Evolutionary conservation across 257 asterid genomes (phyloP).

Genomic region (Jaltomata sinuosa): DNA sequence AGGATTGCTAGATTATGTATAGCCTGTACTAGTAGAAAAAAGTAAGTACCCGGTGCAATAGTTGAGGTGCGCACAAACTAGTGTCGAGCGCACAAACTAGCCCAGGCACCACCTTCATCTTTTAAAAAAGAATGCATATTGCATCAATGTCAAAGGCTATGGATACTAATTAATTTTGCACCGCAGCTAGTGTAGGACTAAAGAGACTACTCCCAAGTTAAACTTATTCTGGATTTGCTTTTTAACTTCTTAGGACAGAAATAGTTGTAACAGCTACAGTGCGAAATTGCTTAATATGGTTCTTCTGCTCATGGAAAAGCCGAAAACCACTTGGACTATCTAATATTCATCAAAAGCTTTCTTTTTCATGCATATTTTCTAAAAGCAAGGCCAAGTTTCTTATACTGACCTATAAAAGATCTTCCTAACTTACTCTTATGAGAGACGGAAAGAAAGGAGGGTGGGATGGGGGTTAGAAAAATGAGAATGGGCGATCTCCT

Average conservation of each 20-base stretch:
- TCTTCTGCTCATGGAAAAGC: not conserved
- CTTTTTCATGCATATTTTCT: not conserved
- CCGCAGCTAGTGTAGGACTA: not conserved
- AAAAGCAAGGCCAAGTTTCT: not conserved
- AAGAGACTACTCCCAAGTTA: not conserved
- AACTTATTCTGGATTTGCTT: not conserved
- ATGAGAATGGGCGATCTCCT: not conserved
- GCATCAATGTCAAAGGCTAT: not conserved
- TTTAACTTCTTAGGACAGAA: not conserved
- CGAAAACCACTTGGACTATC: not conserved
- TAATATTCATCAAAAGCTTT: not conserved
- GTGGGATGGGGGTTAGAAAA: not conserved
- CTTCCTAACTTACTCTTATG: not conserved
- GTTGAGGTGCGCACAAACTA: not conserved
- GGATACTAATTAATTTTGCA: not conserved
- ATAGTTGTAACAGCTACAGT: not conserved
- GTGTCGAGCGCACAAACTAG: not conserved
- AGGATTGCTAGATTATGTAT: not conserved
- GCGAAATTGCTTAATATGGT: not conserved
- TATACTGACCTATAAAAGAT: not conserved
- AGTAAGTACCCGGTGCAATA: not conserved
- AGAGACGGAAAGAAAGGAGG: not conserved
- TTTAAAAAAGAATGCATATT: not conserved
- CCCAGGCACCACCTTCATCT: not conserved
- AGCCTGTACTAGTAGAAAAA: not conserved